Conservation (phyloP, 305 asterid species). For the Fraxinus angustifolia region DNA sequence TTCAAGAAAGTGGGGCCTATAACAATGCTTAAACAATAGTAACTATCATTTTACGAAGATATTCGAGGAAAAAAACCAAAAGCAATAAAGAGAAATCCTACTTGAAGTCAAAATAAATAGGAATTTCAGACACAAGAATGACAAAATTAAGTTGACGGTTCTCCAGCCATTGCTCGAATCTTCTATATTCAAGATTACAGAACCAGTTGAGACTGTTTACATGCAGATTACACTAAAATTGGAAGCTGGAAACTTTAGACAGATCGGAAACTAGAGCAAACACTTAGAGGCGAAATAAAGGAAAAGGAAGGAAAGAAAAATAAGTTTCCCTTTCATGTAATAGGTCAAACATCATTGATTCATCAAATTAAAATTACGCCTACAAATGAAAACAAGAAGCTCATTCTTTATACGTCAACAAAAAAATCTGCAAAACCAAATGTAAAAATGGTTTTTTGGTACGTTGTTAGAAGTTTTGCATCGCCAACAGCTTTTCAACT, state of each 20-base stretch:
- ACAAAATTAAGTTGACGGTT: neutral
- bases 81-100: neutral
- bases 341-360: slow-evolving; percentile 7
- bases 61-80: neutral
- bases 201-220: neutral
- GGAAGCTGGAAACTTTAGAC: neutral
- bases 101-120: neutral
- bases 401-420: neutral
- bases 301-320: neutral
- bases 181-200: neutral
- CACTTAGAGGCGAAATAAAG: neutral
- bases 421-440: neutral
- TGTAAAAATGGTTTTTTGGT: neutral
- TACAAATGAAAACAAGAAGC: neutral
- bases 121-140: neutral
- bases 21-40: slow-evolving; percentile 1
- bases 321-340: neutral
- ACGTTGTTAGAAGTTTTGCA: neutral
- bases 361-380: neutral
- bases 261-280: neutral
- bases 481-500: neutral
- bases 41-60: neutral
- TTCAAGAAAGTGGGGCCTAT: slow-evolving; percentile 8
- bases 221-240: neutral
- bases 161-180: neutral